Evolutionary conservation across 2,329 filamentous ascomycete species (phyloP).

Genomic region (Phialocephala sp.): DNA sequence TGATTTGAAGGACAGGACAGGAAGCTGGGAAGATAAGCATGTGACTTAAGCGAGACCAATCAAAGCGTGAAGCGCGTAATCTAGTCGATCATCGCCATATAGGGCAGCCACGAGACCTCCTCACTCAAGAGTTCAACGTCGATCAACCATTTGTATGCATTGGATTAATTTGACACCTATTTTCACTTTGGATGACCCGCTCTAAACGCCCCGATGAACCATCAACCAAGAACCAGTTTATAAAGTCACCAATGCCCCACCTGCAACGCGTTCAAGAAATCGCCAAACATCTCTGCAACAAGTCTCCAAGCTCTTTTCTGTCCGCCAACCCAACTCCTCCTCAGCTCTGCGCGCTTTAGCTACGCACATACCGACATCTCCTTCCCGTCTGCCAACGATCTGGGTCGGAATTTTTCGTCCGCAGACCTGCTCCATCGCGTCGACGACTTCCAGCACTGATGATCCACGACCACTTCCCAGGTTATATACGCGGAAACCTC

Average conservation of each 20-base stretch:
- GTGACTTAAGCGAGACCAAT: slow-evolving; percentile 4
- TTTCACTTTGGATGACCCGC: slow-evolving; percentile 6
- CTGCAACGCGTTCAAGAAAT: slow-evolving; percentile 31
- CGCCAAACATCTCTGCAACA: slow-evolving; percentile 37
- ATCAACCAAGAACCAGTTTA: not conserved
- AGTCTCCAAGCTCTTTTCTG: slow-evolving; percentile 36
- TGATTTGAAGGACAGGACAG: not conserved
- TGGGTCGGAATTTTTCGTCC: slow-evolving; percentile 46
- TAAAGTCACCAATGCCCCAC: slow-evolving; percentile 7
- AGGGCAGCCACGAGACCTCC: not conserved
- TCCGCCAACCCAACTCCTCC: slow-evolving; percentile 51
- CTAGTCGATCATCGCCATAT: not conserved
- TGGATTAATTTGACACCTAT: not conserved
- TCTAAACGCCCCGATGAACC: slow-evolving; percentile 13
- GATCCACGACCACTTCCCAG: slow-evolving; percentile 53
- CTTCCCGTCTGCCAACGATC: slow-evolving; percentile 47
- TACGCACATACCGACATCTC: slow-evolving; percentile 52
- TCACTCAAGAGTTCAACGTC: not conserved
- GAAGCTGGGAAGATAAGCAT: not conserved
- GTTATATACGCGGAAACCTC: slow-evolving; percentile 52
- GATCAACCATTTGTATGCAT: slow-evolving; percentile 5
- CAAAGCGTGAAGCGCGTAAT: not conserved
- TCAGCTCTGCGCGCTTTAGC: slow-evolving; percentile 49
- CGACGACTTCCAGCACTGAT: slow-evolving; percentile 52
- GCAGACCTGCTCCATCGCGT: slow-evolving; percentile 47